These are phyloP conservation scores for Leptodontidium sp. DNA, from an alignment of 2,329 filamentous ascomycete species.

Conservation along the genomic window DNA sequence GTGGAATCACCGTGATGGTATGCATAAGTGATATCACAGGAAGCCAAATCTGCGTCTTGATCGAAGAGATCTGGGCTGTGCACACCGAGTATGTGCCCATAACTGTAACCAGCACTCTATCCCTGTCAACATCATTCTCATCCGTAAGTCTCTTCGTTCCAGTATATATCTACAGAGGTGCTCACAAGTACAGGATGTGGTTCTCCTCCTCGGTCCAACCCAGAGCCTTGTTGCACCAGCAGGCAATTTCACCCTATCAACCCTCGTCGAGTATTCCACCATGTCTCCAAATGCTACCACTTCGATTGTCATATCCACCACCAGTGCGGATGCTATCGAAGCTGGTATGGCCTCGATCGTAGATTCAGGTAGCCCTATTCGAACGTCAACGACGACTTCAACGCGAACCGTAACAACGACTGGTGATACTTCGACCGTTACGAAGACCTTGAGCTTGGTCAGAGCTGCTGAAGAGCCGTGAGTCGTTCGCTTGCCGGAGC, in stretches of 20 bases:
- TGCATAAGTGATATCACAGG: slow-evolving; percentile 30
- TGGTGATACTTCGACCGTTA: slow-evolving; percentile 7
- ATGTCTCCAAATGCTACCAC: slow-evolving; percentile 29
- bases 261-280: slow-evolving; percentile 27
- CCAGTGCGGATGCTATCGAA: background rate
- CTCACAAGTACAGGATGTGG: slow-evolving; percentile 29
- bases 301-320: background rate
- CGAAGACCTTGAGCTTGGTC: slow-evolving; percentile 18
- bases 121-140: slow-evolving; percentile 34
- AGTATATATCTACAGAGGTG: background rate
- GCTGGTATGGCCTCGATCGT: background rate
- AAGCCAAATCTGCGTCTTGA: slow-evolving; percentile 26
- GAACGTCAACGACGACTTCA: background rate
- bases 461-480: background rate
- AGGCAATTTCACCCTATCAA: slow-evolving; percentile 32
- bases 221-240: slow-evolving; percentile 31
- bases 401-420: background rate
- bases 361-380: background rate
- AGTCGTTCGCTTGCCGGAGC: background rate
- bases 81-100: slow-evolving; percentile 33
- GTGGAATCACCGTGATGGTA: slow-evolving; percentile 35
- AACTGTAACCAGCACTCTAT: slow-evolving; percentile 33
- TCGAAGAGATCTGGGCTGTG: slow-evolving; percentile 40
- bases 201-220: slow-evolving; percentile 33
- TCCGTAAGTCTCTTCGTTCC: slow-evolving; percentile 27